Evolutionary conservation across 2,329 filamentous ascomycete species (phyloP).

Genomic region (Stylonectria norvegica): DNA sequence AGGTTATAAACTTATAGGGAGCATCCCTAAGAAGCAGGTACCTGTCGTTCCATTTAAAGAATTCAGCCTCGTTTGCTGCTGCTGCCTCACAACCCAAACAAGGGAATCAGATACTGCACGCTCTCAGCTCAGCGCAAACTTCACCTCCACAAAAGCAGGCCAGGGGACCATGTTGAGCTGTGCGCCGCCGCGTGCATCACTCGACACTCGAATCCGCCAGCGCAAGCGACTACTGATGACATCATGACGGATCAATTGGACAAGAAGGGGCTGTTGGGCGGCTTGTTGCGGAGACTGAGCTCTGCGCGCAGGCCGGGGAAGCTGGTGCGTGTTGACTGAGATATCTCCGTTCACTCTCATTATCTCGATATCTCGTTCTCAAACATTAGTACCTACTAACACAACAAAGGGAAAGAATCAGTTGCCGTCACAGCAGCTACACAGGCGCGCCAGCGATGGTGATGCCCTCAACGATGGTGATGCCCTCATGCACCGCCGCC

Average conservation of each 20-base stretch:
- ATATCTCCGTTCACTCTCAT: too few species aligned
- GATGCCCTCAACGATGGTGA: slow-evolving; percentile 12
- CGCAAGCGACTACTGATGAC: slow-evolving; percentile 16
- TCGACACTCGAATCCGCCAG: slow-evolving; percentile 12
- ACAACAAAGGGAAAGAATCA: too few species aligned
- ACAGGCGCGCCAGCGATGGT: slow-evolving; percentile 17
- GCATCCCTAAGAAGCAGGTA: background rate
- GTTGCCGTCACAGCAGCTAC: slow-evolving; percentile 19
- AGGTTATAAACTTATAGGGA: background rate
- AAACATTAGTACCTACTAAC: too few species aligned
- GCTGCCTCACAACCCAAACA: background rate
- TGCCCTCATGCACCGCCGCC: slow-evolving; percentile 11
- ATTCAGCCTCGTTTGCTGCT: background rate
- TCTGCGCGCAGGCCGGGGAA: slow-evolving; percentile 29
- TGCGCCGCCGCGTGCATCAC: slow-evolving; percentile 1
- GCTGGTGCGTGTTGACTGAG: too few species aligned
- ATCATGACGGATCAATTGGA: slow-evolving; percentile 34
- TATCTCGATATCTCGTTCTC: too few species aligned
- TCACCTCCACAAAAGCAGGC: too few species aligned
- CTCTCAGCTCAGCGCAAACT: background rate
- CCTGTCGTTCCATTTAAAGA: background rate
- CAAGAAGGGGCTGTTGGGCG: slow-evolving; percentile 46
- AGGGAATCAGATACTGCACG: too few species aligned
- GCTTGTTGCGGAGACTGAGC: slow-evolving; percentile 48
- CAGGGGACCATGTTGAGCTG: background rate